phyloP scores from a whole-genome alignment of 805 yeast species.

The Ogataea trehaloabstinens region DNA sequence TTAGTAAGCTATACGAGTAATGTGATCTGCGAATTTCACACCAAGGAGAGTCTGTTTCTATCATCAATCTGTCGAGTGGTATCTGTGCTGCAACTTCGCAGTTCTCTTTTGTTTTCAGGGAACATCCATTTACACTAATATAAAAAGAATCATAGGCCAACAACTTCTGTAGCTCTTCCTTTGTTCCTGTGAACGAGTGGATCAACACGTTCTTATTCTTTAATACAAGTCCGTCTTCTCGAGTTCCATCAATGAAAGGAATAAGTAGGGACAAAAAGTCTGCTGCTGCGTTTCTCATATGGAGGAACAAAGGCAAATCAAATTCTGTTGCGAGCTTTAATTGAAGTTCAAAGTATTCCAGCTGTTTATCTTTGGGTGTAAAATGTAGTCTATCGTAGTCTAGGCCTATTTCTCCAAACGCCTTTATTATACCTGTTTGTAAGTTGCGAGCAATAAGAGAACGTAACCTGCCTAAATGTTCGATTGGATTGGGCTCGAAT shows the following conservation, averaged over 20 bases:
- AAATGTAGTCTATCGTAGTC: constrained; percentile 89
- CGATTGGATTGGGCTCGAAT: constrained; percentile 35
- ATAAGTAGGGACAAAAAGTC: constrained; percentile 68
- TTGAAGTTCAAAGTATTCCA: constrained; percentile 66
- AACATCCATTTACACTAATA: constrained; percentile 91
- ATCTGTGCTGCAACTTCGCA: constrained; percentile 59
- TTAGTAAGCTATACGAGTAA: constrained; percentile 60
- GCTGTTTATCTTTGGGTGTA: constrained; percentile 67
- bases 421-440: constrained; percentile 55
- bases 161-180: constrained; percentile 57
- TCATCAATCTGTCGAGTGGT: constrained; percentile 69
- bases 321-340: constrained; percentile 60
- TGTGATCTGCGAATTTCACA: constrained; percentile 88
- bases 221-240: constrained; percentile 27
- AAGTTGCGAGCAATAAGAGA: constrained; percentile 48
- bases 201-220: constrained; percentile 67
- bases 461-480: constrained; percentile 49
- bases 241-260: constrained; percentile 55
- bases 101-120: constrained; percentile 76
- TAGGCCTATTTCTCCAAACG: constrained; percentile 94
- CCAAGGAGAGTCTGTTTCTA: constrained; percentile 99
- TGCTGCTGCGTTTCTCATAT: constrained; percentile 80
- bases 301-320: constrained; percentile 78
- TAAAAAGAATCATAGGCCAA: constrained; percentile 55
- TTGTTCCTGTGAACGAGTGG: constrained; percentile 90